Evolutionary conservation across 1,284 basidiomycete species (phyloP), one percentile per base, ranked within the genome.

Genomic region (Pyrrhoderma lamaoense): DNA sequence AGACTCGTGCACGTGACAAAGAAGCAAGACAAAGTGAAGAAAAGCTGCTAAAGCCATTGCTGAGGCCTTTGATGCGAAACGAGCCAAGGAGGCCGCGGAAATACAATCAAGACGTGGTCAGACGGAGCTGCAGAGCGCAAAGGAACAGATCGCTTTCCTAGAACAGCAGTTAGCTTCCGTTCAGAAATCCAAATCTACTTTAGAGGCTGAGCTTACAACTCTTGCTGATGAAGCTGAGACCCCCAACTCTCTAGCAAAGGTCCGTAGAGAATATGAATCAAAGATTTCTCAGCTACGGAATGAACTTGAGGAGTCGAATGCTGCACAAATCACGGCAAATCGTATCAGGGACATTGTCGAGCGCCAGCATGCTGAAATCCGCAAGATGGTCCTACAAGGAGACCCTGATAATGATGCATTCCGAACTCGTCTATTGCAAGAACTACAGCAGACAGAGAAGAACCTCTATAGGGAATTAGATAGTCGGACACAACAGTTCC

Each of bases 351-450:
- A 79, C 40, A 79, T 75, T 45, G 75, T 87, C 21, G 79, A 82
- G 57, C 75, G 74, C 19, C 84, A 87, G 52, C 83, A 86, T 59
- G 75, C 75, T 19, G 85, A 88, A 58, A 76, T 88, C 40, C 79
- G 84, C 4, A 70, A 77, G 14, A 67, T 87, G 11, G 76, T 88
- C 52, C 72, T 79, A 67, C 73, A 70, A 44, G 74, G 72, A 51
- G 74, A 72, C 11, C 75, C 79, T 8, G 72, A 75, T 44, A 84
- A 88, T 54, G 74, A 77, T 37, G 69, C 73, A 3, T 80, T 89
- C 72, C 76, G 83, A 37, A 71, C 75, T 35, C 76, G 80, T 35
- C 68, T 91, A 2, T 68, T 91, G 25, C 77, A 76, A 42, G 85
- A 90, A 61, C 71, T 92, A 22, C 76, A 85, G 57, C 63, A 73